Evolutionary conservation across 2,329 filamentous ascomycete genomes (phyloP).

Genomic region (Sporothrix brunneoviolacea): DNA sequence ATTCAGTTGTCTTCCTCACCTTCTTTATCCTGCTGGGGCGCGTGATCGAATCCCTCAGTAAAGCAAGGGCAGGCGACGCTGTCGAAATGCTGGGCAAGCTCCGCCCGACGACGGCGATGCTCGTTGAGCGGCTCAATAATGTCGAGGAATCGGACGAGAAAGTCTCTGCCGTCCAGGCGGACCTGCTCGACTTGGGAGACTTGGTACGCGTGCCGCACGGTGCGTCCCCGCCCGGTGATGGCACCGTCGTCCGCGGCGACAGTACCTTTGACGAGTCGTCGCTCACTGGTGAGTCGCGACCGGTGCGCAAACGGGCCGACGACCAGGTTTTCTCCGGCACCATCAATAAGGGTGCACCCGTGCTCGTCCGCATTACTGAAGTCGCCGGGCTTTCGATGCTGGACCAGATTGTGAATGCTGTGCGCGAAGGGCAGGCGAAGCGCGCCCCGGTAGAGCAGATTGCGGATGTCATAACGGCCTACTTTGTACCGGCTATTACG

Average conservation of each 20-base stretch:
- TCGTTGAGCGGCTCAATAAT: slow-evolving; percentile 45
- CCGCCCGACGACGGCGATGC: slow-evolving; percentile 66
- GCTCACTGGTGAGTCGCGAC: slow-evolving; percentile 70
- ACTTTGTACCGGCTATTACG: slow-evolving; percentile 69
- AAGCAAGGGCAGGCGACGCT: slow-evolving; percentile 81
- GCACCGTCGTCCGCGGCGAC: slow-evolving; percentile 55
- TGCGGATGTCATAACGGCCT: slow-evolving; percentile 65
- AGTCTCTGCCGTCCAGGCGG: slow-evolving; percentile 41
- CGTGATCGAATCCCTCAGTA: slow-evolving; percentile 84
- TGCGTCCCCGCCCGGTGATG: slow-evolving; percentile 78
- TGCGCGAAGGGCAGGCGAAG: slow-evolving; percentile 70
- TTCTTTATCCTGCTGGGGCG: slow-evolving; percentile 72
- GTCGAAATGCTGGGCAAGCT: slow-evolving; percentile 73
- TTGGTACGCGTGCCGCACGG: slow-evolving; percentile 70
- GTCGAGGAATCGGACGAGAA: slow-evolving; percentile 23
- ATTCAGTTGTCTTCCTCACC: slow-evolving; percentile 86
- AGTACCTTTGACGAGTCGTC: slow-evolving; percentile 83
- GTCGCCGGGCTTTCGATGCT: slow-evolving; percentile 66
- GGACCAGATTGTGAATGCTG: slow-evolving; percentile 70
- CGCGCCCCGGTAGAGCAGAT: slow-evolving; percentile 70
- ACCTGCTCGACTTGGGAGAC: slow-evolving; percentile 70
- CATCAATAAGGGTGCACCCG: slow-evolving; percentile 60
- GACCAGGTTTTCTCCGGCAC: slow-evolving; percentile 68
- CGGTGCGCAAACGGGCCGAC: slow-evolving; percentile 55
- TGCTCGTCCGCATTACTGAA: slow-evolving; percentile 58